Evolutionary conservation across 1,139 yeast genomes (phyloP), one percentile per base, ranked within the genome.

Genomic region (Taiozyma onychis): DNA sequence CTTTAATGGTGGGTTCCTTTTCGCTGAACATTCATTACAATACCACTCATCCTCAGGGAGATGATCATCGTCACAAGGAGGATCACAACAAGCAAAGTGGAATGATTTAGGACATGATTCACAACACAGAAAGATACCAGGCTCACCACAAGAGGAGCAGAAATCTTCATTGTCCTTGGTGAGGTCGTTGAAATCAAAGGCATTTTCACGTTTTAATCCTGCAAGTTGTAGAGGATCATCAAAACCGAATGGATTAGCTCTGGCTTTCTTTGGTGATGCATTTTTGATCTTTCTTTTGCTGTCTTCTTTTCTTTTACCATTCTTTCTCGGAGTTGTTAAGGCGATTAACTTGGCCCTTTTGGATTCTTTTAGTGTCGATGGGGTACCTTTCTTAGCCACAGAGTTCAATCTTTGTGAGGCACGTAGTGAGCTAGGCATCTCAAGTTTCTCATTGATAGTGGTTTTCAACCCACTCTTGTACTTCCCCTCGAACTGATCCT

Each of bases 21-120:
- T 69, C 14, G 73, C 70, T 13, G 62, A 56, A 64, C 99, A 93
- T 60, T 85, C 89, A 28, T 78, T 78, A 69, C 99, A 93, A 57
- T 77, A 81, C 98, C 98, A 93, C 59, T 82, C 89, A 32, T 88
- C 97, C 49, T 85, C 95, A 0, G 97, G 97, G 9, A 90, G 73
- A 43, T 80, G 76, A 44, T 73, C 74, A 45, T 83, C 85, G 55
- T 86, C 93, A 27, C 86, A 69, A 0, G 99, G 98, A 3, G 98
- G 98, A 59, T 88, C 87, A 55, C 93, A 80, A 66, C 99, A 93
- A 13, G 88, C 76, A 63, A 93, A 89, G 64, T 93, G 99, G 66
- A 91, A 93, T 1, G 97, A 88, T 61, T 78, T 78, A 0, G 97
- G 97, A 67, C 99, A 93, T 3, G 88, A 76, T 59, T 93, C 99